These are phyloP conservation scores for Neurospora intermedia DNA, from an alignment of 495 filamentous ascomycete genomes.

Conservation along the genomic window DNA sequence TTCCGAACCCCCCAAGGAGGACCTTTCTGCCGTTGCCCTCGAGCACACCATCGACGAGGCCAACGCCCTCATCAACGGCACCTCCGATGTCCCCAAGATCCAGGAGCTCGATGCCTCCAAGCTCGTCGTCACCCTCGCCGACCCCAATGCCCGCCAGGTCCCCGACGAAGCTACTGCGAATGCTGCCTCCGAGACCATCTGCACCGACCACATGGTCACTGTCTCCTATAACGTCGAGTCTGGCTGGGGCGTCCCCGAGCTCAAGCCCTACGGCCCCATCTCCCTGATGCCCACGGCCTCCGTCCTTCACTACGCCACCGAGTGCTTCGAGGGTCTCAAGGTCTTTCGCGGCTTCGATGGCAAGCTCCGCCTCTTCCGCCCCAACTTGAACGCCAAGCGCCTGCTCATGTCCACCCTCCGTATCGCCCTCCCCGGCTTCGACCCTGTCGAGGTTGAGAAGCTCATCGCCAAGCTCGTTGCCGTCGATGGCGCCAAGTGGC, in stretches of 20 bases:
- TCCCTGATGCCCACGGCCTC: constrained; percentile 74
- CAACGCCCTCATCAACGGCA: constrained; percentile 15
- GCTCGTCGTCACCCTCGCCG: constrained; percentile 55
- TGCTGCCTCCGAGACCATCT: constrained; percentile 43
- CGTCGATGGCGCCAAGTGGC: constrained; percentile 65
- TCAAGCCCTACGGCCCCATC: constrained; percentile 72
- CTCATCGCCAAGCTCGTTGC: constrained; percentile 62
- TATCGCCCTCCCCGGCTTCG: constrained; percentile 69
- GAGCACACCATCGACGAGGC: constrained; percentile 27
- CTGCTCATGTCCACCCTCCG: constrained; percentile 62
- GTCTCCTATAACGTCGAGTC: constrained; percentile 51
- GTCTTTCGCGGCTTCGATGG: constrained; percentile 76
- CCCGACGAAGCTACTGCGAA: constrained; percentile 45
- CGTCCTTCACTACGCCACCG: constrained; percentile 82
- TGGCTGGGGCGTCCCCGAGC: constrained; percentile 70
- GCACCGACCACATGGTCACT: constrained; percentile 88
- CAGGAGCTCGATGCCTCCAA: constrained; percentile 58
- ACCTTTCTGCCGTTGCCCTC: constrained; percentile 34
- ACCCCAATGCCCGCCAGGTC: constrained; percentile 52
- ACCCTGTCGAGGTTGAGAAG: constrained; percentile 58
- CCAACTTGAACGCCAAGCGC: constrained; percentile 63
- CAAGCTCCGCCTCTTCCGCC: constrained; percentile 76
- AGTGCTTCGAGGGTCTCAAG: constrained; percentile 90
- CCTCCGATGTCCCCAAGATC: constrained; percentile 15
- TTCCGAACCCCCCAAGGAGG: constrained; percentile 11